Evolutionary conservation across 148 eudicot genomes (phyloP).

Genomic region (Cornus kousa): DNA sequence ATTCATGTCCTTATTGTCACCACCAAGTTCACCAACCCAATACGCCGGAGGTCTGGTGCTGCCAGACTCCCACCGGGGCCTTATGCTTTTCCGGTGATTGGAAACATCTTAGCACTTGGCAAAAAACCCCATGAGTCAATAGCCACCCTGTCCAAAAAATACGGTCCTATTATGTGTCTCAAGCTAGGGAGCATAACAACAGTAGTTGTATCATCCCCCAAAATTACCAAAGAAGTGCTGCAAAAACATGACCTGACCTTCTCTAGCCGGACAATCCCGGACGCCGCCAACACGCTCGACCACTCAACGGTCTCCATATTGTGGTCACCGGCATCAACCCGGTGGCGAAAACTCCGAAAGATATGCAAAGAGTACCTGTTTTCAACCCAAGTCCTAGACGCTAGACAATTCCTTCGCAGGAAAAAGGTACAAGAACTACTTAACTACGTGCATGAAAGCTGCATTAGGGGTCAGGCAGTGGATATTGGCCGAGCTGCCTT

Average conservation of each 20-base stretch:
- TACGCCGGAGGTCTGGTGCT: not conserved
- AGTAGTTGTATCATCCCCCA: constrained; percentile 40
- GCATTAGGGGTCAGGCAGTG: not conserved
- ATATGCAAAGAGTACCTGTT: not conserved
- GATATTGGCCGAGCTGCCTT: not conserved
- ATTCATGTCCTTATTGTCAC: not conserved
- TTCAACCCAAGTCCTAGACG: not conserved
- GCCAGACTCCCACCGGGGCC: constrained; percentile 53
- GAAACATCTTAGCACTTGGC: constrained; percentile 36
- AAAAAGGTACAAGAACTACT: not conserved
- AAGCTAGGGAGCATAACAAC: constrained; percentile 37
- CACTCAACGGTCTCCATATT: not conserved
- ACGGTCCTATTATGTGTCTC: constrained; percentile 51
- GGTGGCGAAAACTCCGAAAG: not conserved
- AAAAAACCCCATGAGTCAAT: constrained; percentile 38
- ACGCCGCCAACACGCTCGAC: not conserved
- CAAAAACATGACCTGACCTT: not conserved
- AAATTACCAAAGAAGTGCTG: constrained; percentile 24
- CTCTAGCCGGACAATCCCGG: not conserved
- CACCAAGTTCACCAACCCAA: no score
- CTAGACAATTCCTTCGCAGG: not conserved
- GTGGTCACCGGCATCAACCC: not conserved
- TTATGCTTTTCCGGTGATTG: constrained; percentile 39
- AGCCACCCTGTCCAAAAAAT: constrained; percentile 25
- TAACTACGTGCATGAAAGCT: not conserved